Evolutionary conservation across 202 grass and related monocot genomes (phyloP).

Genomic region (Hordeum pubiflorum): DNA sequence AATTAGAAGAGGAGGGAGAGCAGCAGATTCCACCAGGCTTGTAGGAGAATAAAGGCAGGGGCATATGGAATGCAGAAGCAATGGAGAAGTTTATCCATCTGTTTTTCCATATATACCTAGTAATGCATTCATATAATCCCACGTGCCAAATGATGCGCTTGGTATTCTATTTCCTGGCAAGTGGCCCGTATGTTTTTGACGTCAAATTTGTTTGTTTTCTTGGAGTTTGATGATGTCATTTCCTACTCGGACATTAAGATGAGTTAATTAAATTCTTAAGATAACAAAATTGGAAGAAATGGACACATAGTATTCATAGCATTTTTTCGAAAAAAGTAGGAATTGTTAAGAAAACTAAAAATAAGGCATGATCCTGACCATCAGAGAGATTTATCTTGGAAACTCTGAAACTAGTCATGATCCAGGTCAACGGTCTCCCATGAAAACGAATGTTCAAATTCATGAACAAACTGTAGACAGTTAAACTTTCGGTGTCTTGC

Average conservation of each 20-base stretch:
- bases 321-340: too few relatives aligned
- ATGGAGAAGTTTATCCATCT: neutral
- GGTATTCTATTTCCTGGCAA: neutral
- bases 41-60: constrained; percentile 8
- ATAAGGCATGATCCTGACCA: too few relatives aligned
- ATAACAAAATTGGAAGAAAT: too few relatives aligned
- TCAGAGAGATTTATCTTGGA: too few relatives aligned
- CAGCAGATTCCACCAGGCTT: neutral
- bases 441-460: too few relatives aligned
- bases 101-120: neutral
- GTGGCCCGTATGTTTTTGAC: neutral
- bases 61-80: neutral
- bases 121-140: neutral
- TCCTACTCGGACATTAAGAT: neutral
- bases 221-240: neutral
- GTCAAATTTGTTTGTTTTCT: neutral
- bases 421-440: too few relatives aligned
- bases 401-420: too few relatives aligned
- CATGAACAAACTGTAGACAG: too few relatives aligned
- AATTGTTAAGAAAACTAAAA: too few relatives aligned
- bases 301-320: too few relatives aligned
- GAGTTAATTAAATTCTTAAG: too few relatives aligned
- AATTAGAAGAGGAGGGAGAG: neutral
- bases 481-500: too few relatives aligned
- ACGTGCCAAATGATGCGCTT: neutral